These are phyloP conservation scores for Leccinum fibrillosum DNA, from an alignment of 768 basidiomycete genomes.

Conservation along the genomic window DNA sequence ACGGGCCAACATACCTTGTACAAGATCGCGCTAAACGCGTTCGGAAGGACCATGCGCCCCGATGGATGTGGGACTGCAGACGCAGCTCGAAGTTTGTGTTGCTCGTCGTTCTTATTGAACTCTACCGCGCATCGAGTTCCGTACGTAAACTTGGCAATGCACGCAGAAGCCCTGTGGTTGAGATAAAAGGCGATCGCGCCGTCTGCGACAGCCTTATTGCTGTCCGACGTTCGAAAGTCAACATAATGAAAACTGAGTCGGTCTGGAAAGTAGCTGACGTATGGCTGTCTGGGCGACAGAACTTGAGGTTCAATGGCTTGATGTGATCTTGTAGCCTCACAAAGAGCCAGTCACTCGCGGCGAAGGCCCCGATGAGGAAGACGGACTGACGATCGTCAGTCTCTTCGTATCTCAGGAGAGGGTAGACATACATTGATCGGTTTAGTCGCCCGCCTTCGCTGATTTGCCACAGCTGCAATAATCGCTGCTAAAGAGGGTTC, in stretches of 20 bases:
- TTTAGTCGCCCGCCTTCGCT: too few relatives aligned
- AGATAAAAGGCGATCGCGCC: constrained; percentile 44
- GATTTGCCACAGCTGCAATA: too few relatives aligned
- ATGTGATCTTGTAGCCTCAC: too few relatives aligned
- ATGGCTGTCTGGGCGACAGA: too few relatives aligned
- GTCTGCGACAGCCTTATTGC: constrained; percentile 46
- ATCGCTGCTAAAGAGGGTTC: too few relatives aligned
- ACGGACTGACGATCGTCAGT: too few relatives aligned
- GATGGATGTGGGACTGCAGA: constrained; percentile 29
- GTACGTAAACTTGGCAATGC: constrained; percentile 39
- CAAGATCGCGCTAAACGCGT: constrained; percentile 31
- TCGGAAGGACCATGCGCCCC: constrained; percentile 31
- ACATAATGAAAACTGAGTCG: not conserved
- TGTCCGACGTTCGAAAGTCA: constrained; percentile 5
- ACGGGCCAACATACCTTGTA: constrained; percentile 16
- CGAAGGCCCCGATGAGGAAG: too few relatives aligned
- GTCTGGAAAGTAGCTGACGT: too few relatives aligned
- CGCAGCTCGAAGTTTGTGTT: constrained; percentile 28
- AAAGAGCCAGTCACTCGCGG: too few relatives aligned
- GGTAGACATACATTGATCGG: too few relatives aligned
- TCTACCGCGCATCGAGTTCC: constrained; percentile 31
- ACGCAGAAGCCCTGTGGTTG: constrained; percentile 38
- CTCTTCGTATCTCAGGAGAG: too few relatives aligned
- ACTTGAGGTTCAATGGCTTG: too few relatives aligned
- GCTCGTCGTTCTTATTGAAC: constrained; percentile 27